Base-by-base conservation (phyloP, 78 protist genomes). In the Capsaspora owczarzaki region DNA sequence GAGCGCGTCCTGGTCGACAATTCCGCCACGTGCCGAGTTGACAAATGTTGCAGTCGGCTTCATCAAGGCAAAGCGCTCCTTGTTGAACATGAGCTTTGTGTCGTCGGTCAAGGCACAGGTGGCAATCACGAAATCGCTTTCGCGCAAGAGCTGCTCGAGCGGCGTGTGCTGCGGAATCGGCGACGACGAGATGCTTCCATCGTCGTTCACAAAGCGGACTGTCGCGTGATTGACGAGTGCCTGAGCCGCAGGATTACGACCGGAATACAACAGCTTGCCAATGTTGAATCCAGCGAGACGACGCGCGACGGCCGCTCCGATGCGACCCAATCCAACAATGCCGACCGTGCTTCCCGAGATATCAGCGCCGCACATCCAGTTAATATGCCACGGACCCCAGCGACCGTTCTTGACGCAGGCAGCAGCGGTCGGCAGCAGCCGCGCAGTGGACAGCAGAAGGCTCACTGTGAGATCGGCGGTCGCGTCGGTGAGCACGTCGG, bases 321-420 rank as follows among this genome's bases (percentile, higher is more conserved):
- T 83, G 47, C 82, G 53, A 14, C 86, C 86, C 37, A 83, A 2
- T 0, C 86, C 86, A 12, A 83, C 35, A 25, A 83, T 19, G 60
- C 86, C 86, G 29, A 76, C 71, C 8, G 86, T 83, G 33, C 14
- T 38, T 1, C 60, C 74, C 10, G 46, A 25, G 3, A 76, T 6
- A 38, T 75, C 83, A 6, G n/a, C 1, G 63, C 80, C 83, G 27
- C 60, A 63, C 43, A 83, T 6, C 76, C 80, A 81, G 38, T 31
- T 8, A 0, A 78, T 61, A 16, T 31, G 29, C 85, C 78, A 69
- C 19, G 53, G 25, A 2, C 61, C 78, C 85, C 85, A 81, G 25
- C 35, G 44, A 29, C 86, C 86, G 3, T 14, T 40, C 35, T 27
- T 2, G 35, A 60, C 44, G 35, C 47, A 0, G 16, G 1, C 29